A percentile compares a stretch with the other conserved stretches of the same genome.
Conservation (phyloP, 1,284 basidiomycete genomes). For the Cutaneotrichosporon dermatis region DNA sequence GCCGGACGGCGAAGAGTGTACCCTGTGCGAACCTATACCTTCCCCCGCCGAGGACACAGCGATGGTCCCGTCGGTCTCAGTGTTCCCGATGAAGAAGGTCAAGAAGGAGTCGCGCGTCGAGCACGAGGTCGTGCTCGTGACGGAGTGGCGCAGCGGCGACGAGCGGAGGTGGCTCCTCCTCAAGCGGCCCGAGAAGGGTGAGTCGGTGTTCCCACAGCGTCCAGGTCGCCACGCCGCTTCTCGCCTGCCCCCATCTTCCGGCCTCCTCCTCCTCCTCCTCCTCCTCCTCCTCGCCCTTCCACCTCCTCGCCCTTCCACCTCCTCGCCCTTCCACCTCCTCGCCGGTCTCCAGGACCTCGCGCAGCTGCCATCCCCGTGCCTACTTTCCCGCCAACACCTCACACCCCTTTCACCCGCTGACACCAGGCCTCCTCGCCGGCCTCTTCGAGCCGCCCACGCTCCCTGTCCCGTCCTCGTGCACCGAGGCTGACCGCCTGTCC, state of each 20-base stretch:
- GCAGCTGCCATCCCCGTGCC: too few species aligned
- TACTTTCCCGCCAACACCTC: too few species aligned
- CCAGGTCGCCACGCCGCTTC: too few species aligned
- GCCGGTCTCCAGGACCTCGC: too few species aligned
- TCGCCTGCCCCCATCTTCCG: too few species aligned
- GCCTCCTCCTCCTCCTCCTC: too few species aligned
- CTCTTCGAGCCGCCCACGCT: constrained; percentile 54
- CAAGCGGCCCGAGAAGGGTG: constrained; percentile 77
- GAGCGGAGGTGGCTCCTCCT: constrained; percentile 63
- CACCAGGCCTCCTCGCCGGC: constrained; percentile 76
- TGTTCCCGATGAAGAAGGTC: constrained; percentile 81
- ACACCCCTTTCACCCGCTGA: constrained; percentile 8
- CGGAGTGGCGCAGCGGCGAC: constrained; percentile 63
- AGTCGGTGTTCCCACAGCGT: constrained; percentile 10
- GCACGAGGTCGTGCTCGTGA: constrained; percentile 73
- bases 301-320: too few species aligned
- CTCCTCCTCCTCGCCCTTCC: too few species aligned
- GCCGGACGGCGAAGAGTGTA: constrained; percentile 61
- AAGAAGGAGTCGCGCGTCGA: constrained; percentile 82
- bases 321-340: too few species aligned
- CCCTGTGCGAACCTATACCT: constrained; percentile 59
- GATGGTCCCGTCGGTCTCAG: constrained; percentile 54
- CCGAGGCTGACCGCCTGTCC: constrained; percentile 8
- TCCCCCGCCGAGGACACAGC: too few species aligned
- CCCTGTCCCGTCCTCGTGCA: constrained; percentile 15